Percentiles rank a stretch among this genome's conserved stretches.
Evolutionary conservation across 306 rosid species (phyloP).

Genomic region (apple (Malus domestica)): DNA sequence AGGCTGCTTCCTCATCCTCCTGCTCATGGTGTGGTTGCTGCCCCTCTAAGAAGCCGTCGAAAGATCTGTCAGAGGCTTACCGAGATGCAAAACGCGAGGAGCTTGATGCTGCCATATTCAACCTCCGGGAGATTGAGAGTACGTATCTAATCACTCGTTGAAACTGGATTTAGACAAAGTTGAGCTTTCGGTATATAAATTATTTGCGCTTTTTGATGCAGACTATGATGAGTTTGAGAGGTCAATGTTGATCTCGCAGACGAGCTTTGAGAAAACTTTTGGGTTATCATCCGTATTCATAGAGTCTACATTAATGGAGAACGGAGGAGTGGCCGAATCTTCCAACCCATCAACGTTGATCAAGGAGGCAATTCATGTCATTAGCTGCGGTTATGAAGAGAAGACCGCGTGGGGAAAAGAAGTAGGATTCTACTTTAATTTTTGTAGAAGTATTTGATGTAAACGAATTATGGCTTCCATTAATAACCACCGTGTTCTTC

Average conservation of each 20-base stretch:
- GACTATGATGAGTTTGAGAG: constrained; percentile 91
- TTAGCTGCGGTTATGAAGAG: constrained; percentile 92
- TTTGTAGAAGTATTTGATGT: neutral
- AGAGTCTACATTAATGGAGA: constrained; percentile 93
- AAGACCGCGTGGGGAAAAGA: constrained; percentile 99
- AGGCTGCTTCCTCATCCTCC: constrained; percentile 47
- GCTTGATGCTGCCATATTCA: constrained; percentile 95
- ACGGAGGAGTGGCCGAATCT: constrained; percentile 89
- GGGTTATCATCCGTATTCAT: constrained; percentile 89
- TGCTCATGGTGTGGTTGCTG: constrained; percentile 69
- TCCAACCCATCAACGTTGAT: constrained; percentile 68
- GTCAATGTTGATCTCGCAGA: constrained; percentile 94
- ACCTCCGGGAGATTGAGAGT: constrained; percentile 91
- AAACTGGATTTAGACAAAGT: constrained; percentile 2
- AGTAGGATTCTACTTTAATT: constrained; percentile 35
- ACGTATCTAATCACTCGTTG: constrained; percentile 18
- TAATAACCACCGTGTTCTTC: neutral
- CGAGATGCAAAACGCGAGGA: constrained; percentile 83
- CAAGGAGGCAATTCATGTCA: constrained; percentile 97
- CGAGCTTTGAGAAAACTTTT: constrained; percentile 95
- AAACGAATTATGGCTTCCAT: neutral
- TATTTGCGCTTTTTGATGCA: constrained; percentile 27
- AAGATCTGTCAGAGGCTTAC: constrained; percentile 65
- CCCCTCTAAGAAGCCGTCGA: constrained; percentile 65
- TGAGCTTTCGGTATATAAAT: constrained; percentile 17